phyloP scores from a whole-genome alignment of 495 filamentous ascomycete species.

The Copromyces sp. region DNA sequence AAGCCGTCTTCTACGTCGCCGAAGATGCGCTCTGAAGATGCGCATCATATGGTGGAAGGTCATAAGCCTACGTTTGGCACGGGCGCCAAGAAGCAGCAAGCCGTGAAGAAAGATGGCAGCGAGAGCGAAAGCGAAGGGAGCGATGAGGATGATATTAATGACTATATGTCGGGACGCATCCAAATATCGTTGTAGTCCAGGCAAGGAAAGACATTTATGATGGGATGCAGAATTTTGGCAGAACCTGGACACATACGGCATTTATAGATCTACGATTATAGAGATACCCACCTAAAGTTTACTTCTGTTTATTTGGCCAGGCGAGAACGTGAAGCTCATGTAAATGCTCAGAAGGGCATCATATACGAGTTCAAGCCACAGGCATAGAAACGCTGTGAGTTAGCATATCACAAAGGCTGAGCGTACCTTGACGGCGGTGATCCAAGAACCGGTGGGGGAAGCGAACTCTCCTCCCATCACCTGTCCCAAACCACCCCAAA shows the following conservation, averaged over 20 bases:
- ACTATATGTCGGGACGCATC: background rate
- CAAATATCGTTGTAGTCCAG: background rate
- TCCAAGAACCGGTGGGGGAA: background rate
- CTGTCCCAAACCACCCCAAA: background rate
- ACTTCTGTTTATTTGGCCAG: background rate
- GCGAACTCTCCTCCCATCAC: background rate
- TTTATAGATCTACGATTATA: background rate
- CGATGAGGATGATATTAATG: slow-evolving; percentile 7
- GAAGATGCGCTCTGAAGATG: slow-evolving; percentile 11
- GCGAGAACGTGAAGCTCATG: background rate
- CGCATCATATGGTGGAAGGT: slow-evolving; percentile 39
- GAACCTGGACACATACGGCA: background rate
- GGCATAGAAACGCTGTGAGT: background rate
- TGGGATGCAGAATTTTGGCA: background rate
- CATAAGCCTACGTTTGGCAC: slow-evolving; percentile 29
- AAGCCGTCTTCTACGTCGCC: background rate
- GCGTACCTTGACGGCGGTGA: background rate
- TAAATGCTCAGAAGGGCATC: background rate
- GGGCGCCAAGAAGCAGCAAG: slow-evolving; percentile 7
- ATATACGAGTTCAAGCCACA: background rate
- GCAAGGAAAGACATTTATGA: background rate
- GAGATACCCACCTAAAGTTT: background rate
- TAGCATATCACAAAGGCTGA: background rate
- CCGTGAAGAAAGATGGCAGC: background rate
- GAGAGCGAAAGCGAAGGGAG: background rate